Conservation (phyloP, 441 rosid species). For the Melastoma candidum region DNA sequence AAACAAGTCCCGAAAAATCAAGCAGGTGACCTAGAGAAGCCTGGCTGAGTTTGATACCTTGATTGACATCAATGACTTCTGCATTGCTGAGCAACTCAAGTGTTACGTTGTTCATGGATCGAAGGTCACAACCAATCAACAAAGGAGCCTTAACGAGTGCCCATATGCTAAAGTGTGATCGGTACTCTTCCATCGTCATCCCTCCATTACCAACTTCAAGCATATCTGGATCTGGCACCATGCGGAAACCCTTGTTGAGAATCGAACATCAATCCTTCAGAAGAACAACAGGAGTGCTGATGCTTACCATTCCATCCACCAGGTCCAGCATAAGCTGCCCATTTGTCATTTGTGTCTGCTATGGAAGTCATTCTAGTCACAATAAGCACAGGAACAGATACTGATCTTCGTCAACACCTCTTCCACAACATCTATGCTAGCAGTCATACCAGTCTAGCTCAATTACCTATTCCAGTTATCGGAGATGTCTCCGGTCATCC, state of each 20-base stretch:
- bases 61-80: constrained; percentile 45
- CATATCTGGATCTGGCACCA: constrained; percentile 45
- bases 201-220: constrained; percentile 62
- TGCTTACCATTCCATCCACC: constrained; percentile 55
- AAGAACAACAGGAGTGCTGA: constrained; percentile 3
- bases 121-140: constrained; percentile 40
- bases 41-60: constrained; percentile 17
- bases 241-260: too few relatives aligned
- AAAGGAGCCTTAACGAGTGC: constrained; percentile 51
- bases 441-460: neutral
- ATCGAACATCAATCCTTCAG: too few relatives aligned
- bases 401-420: too few relatives aligned
- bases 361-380: constrained; percentile 30
- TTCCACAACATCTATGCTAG: too few relatives aligned
- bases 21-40: too few relatives aligned
- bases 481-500: constrained; percentile 45
- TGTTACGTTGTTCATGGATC: constrained; percentile 24
- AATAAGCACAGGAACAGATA: neutral
- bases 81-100: constrained; percentile 28
- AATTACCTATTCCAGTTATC: constrained; percentile 37
- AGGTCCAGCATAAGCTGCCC: constrained; percentile 48
- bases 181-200: constrained; percentile 44
- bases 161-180: constrained; percentile 55
- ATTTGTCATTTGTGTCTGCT: constrained; percentile 39
- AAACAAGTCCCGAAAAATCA: too few relatives aligned